phyloP scores from a whole-genome alignment of 2,329 filamentous ascomycete species.

The Paecilomyces sp. region DNA sequence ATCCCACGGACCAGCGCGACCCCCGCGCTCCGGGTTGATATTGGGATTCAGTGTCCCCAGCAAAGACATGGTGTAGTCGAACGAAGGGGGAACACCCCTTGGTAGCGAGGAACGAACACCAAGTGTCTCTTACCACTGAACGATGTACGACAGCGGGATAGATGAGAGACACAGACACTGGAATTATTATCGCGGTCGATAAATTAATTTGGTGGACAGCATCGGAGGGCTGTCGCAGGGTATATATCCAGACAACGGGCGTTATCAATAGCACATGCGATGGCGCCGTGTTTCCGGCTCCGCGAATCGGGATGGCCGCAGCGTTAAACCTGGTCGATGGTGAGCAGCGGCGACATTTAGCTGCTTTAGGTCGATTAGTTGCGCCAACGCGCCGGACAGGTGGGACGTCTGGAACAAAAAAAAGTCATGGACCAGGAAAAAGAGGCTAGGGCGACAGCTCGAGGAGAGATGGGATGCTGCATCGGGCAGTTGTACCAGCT shows the following conservation, averaged over 20 bases:
- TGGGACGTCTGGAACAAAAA: neutral
- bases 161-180: neutral
- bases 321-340: neutral
- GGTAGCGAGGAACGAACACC: neutral
- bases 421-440: neutral
- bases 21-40: neutral
- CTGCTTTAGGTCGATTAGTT: neutral
- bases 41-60: slow-evolving; percentile 26
- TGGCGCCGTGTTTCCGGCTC: neutral
- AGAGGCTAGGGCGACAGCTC: neutral
- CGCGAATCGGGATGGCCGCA: neutral
- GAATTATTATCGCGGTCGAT: neutral
- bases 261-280: neutral
- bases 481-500: neutral
- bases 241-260: neutral
- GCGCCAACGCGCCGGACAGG: neutral
- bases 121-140: neutral
- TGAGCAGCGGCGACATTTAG: neutral
- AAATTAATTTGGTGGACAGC: neutral
- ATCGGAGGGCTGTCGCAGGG: neutral
- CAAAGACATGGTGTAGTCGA: slow-evolving; percentile 22
- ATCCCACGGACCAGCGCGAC: neutral
- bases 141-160: neutral
- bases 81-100: neutral
- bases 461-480: neutral